Evolutionary conservation across 2,329 filamentous ascomycete species (phyloP), one percentile per base, ranked within the genome.

Genomic region (Chaetomiaceae sp.): DNA sequence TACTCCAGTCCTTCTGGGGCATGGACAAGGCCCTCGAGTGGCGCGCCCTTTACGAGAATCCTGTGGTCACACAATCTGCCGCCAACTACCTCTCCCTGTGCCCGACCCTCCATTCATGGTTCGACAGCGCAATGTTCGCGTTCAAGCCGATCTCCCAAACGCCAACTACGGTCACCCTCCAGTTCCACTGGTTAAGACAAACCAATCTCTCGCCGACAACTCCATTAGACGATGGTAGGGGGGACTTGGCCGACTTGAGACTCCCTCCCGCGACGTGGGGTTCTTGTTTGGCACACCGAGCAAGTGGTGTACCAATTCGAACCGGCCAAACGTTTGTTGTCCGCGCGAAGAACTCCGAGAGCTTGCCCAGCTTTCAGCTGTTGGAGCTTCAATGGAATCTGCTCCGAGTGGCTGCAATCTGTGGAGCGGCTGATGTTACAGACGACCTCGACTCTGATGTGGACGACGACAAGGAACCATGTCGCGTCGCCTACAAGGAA

Each of bases 321-420:
- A 52, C 48, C 2, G 48, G 48, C 1, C 53, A 55, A 30, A 49
- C 33, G 3, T 52, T 55, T 4, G 27, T 49, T 5, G 33, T 55
- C 14, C 38, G 39, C n/a, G 44, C 44, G 9, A 6, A 30, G 40
- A 7, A 34, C 5, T 27, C 23, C 10, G 40, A 48, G 34, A 20
- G 42, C 9, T 40, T 44, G 27, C 53, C 53, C 14, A 55, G 48
- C 43, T 52, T 30, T 13, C 48, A 51, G 16, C 40, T 54, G 2
- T 33, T 54, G 17, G 44, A 55, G 17, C 20, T 55, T 30, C 53
- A 45, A 39, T 55, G 48, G 52, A 31, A 54, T 42, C 39, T 54
- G 25, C 20, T 45, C 8, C 39, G 43, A 5, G 38, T 54, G 9
- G 45, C 44, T 10, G 53, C 53, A 2, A 37, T 55, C 23, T 49